These are phyloP conservation scores for Alternaria angustiovoidea DNA, from an alignment of 2,329 filamentous ascomycete species.

Conservation along the genomic window DNA sequence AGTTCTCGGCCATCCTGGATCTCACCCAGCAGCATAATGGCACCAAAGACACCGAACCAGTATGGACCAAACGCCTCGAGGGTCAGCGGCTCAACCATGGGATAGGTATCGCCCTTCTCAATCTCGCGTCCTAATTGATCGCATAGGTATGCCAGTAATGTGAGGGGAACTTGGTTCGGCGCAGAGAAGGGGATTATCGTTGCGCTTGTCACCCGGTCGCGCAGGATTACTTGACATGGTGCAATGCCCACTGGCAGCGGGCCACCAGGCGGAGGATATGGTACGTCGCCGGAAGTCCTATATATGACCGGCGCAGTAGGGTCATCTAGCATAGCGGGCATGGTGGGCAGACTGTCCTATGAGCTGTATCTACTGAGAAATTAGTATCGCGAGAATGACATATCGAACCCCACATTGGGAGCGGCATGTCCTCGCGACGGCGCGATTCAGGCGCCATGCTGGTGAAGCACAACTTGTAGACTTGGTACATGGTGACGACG, in stretches of 20 bases:
- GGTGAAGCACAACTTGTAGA: background rate
- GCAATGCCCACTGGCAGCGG: slow-evolving; percentile 73
- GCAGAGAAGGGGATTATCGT: slow-evolving; percentile 84
- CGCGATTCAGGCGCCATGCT: slow-evolving; percentile 1
- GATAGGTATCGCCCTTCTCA: slow-evolving; percentile 90
- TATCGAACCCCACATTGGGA: slow-evolving; percentile 6
- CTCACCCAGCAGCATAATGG: slow-evolving; percentile 84
- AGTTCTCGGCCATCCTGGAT: slow-evolving; percentile 64
- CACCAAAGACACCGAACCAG: slow-evolving; percentile 92
- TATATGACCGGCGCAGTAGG: slow-evolving; percentile 74
- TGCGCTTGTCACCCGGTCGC: slow-evolving; percentile 83
- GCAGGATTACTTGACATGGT: slow-evolving; percentile 79
- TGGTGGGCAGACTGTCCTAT: slow-evolving; percentile 50
- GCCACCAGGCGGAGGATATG: slow-evolving; percentile 69
- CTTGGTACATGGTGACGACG: slow-evolving; percentile 1
- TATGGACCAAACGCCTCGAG: slow-evolving; percentile 79
- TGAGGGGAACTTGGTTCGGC: slow-evolving; percentile 76
- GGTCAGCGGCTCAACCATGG: slow-evolving; percentile 80
- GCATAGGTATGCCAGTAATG: slow-evolving; percentile 78
- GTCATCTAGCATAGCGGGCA: slow-evolving; percentile 83
- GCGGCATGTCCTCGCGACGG: slow-evolving; percentile 4
- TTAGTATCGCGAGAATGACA: slow-evolving; percentile 14
- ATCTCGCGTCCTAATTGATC: slow-evolving; percentile 90
- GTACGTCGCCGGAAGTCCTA: slow-evolving; percentile 71
- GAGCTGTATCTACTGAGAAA: background rate